Base-by-base conservation (phyloP, 495 filamentous ascomycete genomes). In the Bathelium albidoporum region DNA sequence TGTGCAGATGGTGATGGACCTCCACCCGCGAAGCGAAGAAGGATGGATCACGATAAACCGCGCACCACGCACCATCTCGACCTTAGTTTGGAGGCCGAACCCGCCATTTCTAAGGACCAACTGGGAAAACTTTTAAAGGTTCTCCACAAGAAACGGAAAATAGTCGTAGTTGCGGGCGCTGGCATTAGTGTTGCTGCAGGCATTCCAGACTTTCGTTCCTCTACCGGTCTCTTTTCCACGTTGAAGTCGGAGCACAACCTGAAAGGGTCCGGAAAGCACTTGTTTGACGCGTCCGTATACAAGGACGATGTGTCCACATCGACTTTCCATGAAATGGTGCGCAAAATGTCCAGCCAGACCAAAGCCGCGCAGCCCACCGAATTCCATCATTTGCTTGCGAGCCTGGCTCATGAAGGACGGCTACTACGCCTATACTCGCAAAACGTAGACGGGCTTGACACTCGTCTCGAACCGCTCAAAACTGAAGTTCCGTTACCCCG, bases 211-310 rank as follows among this genome's bases (percentile, higher is more conserved):
- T 98, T 98, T 71, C 90, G 94, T 66, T 97, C 94, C 3, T 84
- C 86, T 0, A 86, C 82, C 64, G 94, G 94, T 26, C 82, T 98
- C 1, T 98, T 98, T 75, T 85, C 84, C 59, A 88, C 86, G 18
- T 78, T 96, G 34, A 85, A 87, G 28, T 86, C 84, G 59, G 86
- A 95, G 66, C 89, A 96, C 74, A 93, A 91, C 59, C 78, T 96
- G 32, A 97, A 95, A 74, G 85, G 89, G 26, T 95, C 93, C 0
- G 94, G 94, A 29, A 97, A 98, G 75, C 86, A 95, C 68, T 82
- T 98, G 1, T 97, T 98, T 68, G 94, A 98, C 78, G 94, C 94
- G 58, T 95, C 93, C 1, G 94, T 98, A 64, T 98, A 97, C 76
- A 89, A 89, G 69, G 87, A 93, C 77, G 89, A 96, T 69, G 80